Percentiles rank a stretch among this genome's conserved stretches.
These are phyloP conservation scores for Pseudozyma hubeiensis DNA, from an alignment of 1,284 basidiomycete species.

Conservation along the genomic window DNA sequence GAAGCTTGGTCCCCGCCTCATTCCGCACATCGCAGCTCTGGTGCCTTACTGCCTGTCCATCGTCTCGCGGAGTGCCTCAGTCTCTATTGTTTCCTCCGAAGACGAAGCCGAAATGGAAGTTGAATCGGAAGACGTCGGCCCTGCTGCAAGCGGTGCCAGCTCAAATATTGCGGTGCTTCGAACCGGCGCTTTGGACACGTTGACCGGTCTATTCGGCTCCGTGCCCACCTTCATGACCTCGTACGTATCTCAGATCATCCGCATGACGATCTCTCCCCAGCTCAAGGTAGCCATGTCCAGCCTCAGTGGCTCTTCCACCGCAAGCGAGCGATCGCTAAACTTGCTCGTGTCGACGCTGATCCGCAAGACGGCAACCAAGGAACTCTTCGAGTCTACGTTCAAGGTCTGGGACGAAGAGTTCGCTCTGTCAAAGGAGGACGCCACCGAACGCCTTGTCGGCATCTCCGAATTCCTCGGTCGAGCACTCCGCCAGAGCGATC, in stretches of 20 bases:
- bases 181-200: slow-evolving; percentile 53
- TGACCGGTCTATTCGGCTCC: slow-evolving; percentile 55
- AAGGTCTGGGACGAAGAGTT: slow-evolving; percentile 52
- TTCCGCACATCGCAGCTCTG: slow-evolving; percentile 59
- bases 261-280: slow-evolving; percentile 42
- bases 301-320: slow-evolving; percentile 37
- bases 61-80: slow-evolving; percentile 14
- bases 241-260: slow-evolving; percentile 42
- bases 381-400: slow-evolving; percentile 49
- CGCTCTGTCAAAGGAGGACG: slow-evolving; percentile 3
- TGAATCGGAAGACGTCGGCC: not conserved
- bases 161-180: slow-evolving; percentile 40
- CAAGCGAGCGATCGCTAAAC: slow-evolving; percentile 44
- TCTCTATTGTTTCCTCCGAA: not conserved
- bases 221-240: slow-evolving; percentile 65
- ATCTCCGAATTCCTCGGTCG: slow-evolving; percentile 60
- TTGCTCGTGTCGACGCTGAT: slow-evolving; percentile 37
- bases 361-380: slow-evolving; percentile 38
- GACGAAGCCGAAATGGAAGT: slow-evolving; percentile 2
- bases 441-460: slow-evolving; percentile 28
- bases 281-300: slow-evolving; percentile 42
- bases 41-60: slow-evolving; percentile 48
- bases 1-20: slow-evolving; percentile 61
- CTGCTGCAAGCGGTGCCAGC: slow-evolving; percentile 12
- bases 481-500: slow-evolving; percentile 54